These are phyloP conservation scores for Cryptosporidium ubiquitum DNA, from an alignment of 169 alveolate genomes.

Conservation along the genomic window DNA sequence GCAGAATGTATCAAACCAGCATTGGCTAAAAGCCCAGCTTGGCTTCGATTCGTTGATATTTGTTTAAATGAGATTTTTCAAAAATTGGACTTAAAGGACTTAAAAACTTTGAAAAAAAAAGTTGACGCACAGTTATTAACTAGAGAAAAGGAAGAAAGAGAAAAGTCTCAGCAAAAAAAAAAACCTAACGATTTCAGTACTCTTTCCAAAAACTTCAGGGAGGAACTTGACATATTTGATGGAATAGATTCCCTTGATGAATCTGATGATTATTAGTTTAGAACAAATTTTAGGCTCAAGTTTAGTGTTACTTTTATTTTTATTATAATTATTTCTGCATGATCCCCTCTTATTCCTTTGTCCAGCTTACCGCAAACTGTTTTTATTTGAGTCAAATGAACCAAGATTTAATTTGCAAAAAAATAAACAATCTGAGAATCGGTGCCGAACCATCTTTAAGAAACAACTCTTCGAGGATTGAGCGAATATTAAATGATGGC, in stretches of 20 bases:
- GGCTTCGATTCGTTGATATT: conserved; percentile 67
- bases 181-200: conserved; percentile 34
- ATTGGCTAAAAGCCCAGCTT: conserved; percentile 67
- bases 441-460: conserved; percentile 35
- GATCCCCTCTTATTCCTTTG: neutral
- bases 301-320: conserved; percentile 8
- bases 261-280: conserved; percentile 59
- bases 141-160: conserved; percentile 53
- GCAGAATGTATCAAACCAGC: conserved; percentile 68
- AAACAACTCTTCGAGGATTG: conserved; percentile 25
- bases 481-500: conserved; percentile 39
- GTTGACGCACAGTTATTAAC: conserved; percentile 30
- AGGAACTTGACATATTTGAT: conserved; percentile 69
- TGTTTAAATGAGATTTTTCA: conserved; percentile 62
- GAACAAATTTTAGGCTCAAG: neutral
- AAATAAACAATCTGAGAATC: neutral
- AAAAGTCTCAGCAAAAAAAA: conserved; percentile 58
- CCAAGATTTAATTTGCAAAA: conserved; percentile 5
- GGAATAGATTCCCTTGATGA: conserved; percentile 67
- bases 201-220: conserved; percentile 47
- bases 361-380: conserved; percentile 15
- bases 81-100: conserved; percentile 57
- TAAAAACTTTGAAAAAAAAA: conserved; percentile 58
- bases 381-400: conserved; percentile 11
- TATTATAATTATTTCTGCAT: neutral